Percentiles rank a stretch among this genome's conserved stretches.
Conservation (phyloP, 1,139 yeast genomes). For the Yamadazyma dushanensis region DNA sequence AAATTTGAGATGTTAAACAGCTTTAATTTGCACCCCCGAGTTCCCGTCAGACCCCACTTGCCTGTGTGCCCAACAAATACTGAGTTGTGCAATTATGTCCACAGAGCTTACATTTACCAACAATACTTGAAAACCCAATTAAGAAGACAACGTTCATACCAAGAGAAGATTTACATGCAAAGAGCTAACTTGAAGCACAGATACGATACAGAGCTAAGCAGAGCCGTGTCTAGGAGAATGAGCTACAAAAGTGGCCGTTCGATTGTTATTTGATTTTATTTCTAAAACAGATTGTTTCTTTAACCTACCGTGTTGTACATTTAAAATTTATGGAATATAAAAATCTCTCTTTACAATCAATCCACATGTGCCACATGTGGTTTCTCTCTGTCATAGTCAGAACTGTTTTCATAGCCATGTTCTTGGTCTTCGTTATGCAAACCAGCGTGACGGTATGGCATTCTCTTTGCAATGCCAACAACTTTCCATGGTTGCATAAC, state of each 20-base stretch:
- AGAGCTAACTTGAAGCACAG: slow-evolving; percentile 8
- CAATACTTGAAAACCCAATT: slow-evolving; percentile 9
- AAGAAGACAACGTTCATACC: slow-evolving; percentile 10
- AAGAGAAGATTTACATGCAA: slow-evolving; percentile 1
- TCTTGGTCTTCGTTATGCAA: slow-evolving; percentile 2
- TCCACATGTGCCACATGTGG: slow-evolving; percentile 1
- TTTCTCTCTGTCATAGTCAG: neutral
- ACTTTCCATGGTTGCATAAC: slow-evolving; percentile 37
- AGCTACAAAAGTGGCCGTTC: neutral
- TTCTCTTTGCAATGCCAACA: slow-evolving; percentile 34
- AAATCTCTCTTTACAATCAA: too few species aligned
- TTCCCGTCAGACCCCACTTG: slow-evolving; percentile 17
- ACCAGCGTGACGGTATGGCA: slow-evolving; percentile 30
- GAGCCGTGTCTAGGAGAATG: slow-evolving; percentile 5
- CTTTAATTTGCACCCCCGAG: neutral
- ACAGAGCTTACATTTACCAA: slow-evolving; percentile 20
- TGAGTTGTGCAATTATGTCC: slow-evolving; percentile 24
- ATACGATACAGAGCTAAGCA: slow-evolving; percentile 10
- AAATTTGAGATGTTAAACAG: slow-evolving; percentile 4
- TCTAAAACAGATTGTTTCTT: neutral
- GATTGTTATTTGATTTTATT: neutral
- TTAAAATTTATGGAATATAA: too few species aligned
- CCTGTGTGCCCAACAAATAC: slow-evolving; percentile 28
- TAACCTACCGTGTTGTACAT: neutral
- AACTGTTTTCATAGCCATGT: neutral